Percentiles rank a stretch among this genome's conserved stretches.
Conservation (phyloP, 2,329 filamentous ascomycete genomes). For the Cladosporium sp. region DNA sequence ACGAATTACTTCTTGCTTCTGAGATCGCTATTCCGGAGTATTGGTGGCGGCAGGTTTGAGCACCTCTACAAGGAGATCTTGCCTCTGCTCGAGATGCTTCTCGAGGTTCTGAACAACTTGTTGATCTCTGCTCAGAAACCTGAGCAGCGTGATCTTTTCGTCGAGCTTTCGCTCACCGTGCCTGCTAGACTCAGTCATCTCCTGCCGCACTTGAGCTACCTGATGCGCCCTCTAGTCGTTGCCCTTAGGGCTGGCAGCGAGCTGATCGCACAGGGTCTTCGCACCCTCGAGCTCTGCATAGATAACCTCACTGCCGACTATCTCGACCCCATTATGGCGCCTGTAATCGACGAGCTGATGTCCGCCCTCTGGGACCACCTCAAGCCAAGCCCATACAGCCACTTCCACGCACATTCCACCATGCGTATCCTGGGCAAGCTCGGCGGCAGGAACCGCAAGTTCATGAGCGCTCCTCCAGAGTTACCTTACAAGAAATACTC, state of each 20-base stretch:
- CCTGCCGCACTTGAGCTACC: constrained; percentile 85
- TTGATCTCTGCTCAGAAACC: constrained; percentile 85
- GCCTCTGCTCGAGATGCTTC: constrained; percentile 89
- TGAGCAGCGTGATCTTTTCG: constrained; percentile 87
- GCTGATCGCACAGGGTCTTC: constrained; percentile 84
- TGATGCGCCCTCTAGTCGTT: constrained; percentile 97
- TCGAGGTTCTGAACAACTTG: constrained; percentile 94
- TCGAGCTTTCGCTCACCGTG: constrained; percentile 93
- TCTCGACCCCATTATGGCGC: constrained; percentile 96
- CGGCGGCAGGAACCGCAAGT: constrained; percentile 90
- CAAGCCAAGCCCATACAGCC: constrained; percentile 86
- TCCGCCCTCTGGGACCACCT: constrained; percentile 94
- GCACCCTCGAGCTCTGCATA: constrained; percentile 92
- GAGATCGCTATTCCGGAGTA: constrained; percentile 88
- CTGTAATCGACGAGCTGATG: constrained; percentile 98
- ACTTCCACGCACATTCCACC: constrained; percentile 95
- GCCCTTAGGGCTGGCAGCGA: constrained; percentile 79
- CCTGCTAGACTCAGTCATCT: constrained; percentile 91
- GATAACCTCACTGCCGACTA: constrained; percentile 98
- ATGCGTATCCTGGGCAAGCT: constrained; percentile 96
- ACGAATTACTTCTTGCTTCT: constrained; percentile 98
- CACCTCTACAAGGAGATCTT: constrained; percentile 97
- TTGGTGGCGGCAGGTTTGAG: constrained; percentile 94
- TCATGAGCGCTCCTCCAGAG: constrained; percentile 82
- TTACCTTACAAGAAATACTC: constrained; percentile 77